A percentile compares a stretch with the other conserved stretches of the same genome.
phyloP scores from a whole-genome alignment of 805 yeast species.

The Sugiyamaella valdiviana region DNA sequence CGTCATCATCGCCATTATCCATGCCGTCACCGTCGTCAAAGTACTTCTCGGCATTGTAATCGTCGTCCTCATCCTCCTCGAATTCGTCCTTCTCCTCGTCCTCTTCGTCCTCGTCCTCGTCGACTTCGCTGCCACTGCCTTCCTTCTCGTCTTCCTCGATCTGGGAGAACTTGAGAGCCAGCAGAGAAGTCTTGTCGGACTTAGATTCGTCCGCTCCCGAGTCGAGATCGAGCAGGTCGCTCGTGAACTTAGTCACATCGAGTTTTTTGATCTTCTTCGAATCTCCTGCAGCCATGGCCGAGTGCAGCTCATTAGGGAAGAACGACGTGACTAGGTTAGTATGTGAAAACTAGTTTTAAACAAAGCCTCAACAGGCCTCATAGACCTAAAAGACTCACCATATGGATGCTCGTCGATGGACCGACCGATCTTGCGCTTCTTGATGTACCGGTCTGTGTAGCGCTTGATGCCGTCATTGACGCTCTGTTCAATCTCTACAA shows the following conservation, averaged over 20 bases:
- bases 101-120: constrained; percentile 41
- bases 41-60: constrained; percentile 73
- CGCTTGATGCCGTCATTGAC: constrained; percentile 65
- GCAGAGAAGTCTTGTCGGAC: constrained; percentile 11
- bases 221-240: constrained; percentile 34
- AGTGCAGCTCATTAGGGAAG: constrained; percentile 72
- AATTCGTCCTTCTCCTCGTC: constrained; percentile 57
- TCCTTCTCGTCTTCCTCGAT: constrained; percentile 30
- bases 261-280: constrained; percentile 9
- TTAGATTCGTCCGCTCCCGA: constrained; percentile 27
- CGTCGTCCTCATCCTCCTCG: constrained; percentile 65
- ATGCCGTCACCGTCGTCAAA: constrained; percentile 59
- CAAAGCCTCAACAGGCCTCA: not conserved
- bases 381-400: constrained; percentile 16
- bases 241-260: constrained; percentile 34
- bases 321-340: constrained; percentile 37
- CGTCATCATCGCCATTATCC: constrained; percentile 51
- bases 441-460: constrained; percentile 73
- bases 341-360: not conserved
- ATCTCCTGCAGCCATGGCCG: constrained; percentile 52
- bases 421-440: constrained; percentile 61
- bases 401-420: constrained; percentile 77
- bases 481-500: constrained; percentile 19
- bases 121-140: constrained; percentile 41
- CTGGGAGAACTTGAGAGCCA: constrained; percentile 12